A percentile compares a stretch with the other conserved stretches of the same genome.
phyloP scores from a whole-genome alignment of 345 rosid genomes.

The Limnanthes douglasii region DNA sequence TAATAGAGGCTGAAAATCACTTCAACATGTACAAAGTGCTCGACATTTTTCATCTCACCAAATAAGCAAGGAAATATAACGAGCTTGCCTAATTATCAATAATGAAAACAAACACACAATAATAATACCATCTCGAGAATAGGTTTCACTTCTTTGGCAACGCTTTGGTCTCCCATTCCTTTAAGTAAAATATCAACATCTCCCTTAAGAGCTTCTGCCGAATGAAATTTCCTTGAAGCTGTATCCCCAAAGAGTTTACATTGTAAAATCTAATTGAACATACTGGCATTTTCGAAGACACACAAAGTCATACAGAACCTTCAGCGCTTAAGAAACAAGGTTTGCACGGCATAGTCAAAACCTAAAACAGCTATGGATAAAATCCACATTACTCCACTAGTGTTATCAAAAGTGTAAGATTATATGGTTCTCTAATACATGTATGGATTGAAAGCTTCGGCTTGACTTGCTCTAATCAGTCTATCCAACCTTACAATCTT shows the following conservation, averaged over 20 bases:
- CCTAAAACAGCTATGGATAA: no score
- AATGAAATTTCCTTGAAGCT: constrained; percentile 40
- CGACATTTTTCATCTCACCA: not conserved
- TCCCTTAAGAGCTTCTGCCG: constrained; percentile 52
- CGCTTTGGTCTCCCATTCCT: constrained; percentile 40
- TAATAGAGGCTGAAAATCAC: no score
- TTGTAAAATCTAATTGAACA: not conserved
- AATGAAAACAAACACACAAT: not conserved
- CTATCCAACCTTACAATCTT: not conserved
- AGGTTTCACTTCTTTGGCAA: constrained; percentile 55
- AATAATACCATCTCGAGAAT: constrained; percentile 58
- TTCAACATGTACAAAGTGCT: not conserved
- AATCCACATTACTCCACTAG: not conserved
- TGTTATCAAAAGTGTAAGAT: not conserved
- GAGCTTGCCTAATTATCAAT: not conserved
- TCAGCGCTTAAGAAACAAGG: no score
- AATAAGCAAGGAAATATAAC: not conserved
- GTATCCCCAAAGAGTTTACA: not conserved
- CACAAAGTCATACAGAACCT: no score
- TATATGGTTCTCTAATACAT: not conserved
- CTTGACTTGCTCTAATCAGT: not conserved
- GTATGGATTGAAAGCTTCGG: not conserved
- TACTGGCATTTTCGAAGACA: no score
- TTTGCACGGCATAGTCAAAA: no score
- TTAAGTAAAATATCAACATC: constrained; percentile 38